phyloP scores from a whole-genome alignment of 441 rosid genomes.

The Populus trichocarpa region DNA sequence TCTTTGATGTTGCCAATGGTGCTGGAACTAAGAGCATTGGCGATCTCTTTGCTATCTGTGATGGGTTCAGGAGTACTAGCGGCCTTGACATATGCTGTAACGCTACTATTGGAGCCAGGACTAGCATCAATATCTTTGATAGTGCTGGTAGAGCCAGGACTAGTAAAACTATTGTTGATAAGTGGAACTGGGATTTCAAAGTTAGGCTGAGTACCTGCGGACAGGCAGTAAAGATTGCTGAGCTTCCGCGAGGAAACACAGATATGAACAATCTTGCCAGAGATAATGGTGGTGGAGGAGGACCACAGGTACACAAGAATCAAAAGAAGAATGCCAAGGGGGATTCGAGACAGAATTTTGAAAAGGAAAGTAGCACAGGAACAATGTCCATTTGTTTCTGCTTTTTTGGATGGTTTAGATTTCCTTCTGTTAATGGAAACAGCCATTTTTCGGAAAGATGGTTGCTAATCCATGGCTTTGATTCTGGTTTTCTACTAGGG shows the following conservation, averaged over 20 bases:
- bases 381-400: conserved; percentile 22
- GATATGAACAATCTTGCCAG: conserved; percentile 60
- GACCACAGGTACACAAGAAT: conserved; percentile 62
- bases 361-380: conserved; percentile 26
- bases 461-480: background rate
- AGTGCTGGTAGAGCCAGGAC: conserved; percentile 3
- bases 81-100: background rate
- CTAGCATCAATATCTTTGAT: background rate
- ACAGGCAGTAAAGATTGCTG: conserved; percentile 70
- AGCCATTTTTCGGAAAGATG: conserved; percentile 39
- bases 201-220: conserved; percentile 69
- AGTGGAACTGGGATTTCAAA: conserved; percentile 38
- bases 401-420: conserved; percentile 34
- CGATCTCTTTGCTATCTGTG: background rate
- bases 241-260: conserved; percentile 80
- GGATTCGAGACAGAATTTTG: conserved; percentile 42
- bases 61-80: too few species aligned
- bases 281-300: conserved; percentile 66
- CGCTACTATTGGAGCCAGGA: background rate
- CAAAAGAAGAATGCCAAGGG: conserved; percentile 42
- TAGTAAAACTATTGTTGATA: conserved; percentile 15
- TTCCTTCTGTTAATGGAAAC: conserved; percentile 49
- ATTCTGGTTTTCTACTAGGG: conserved; percentile 29
- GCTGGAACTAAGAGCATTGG: background rate
- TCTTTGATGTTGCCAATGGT: conserved; percentile 9